Evolutionary conservation across 2,329 filamentous ascomycete genomes (phyloP).

Genomic region (Aschersonia sp.): DNA sequence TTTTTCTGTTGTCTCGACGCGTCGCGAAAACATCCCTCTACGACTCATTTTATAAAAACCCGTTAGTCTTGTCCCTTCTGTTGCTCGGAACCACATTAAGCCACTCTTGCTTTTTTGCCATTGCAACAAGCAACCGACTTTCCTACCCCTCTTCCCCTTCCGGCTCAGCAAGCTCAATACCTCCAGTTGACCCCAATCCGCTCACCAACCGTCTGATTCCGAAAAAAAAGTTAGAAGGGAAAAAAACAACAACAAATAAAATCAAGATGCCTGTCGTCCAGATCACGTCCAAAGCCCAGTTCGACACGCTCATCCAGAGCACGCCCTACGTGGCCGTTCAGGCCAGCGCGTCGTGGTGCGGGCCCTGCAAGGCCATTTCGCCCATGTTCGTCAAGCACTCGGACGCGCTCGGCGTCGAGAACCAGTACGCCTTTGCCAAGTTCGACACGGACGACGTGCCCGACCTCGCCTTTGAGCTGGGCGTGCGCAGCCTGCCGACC

Average conservation of each 20-base stretch:
- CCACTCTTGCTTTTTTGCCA: no score
- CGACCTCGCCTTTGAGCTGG: slow-evolving; percentile 33
- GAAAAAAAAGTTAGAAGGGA: no score
- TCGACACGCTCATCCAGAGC: slow-evolving; percentile 30
- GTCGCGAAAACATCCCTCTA: no score
- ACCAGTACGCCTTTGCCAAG: slow-evolving; percentile 38
- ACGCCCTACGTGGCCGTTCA: slow-evolving; percentile 39
- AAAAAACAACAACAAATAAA: background rate
- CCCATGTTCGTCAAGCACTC: slow-evolving; percentile 38
- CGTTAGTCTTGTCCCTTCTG: no score
- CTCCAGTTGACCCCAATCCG: no score
- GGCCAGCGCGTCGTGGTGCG: slow-evolving; percentile 46
- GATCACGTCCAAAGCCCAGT: slow-evolving; percentile 28
- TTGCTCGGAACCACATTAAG: no score
- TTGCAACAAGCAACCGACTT: no score
- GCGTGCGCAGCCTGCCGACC: slow-evolving; percentile 41
- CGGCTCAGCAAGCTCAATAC: no score
- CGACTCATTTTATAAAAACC: no score
- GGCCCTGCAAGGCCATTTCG: slow-evolving; percentile 44
- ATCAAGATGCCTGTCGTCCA: slow-evolving; percentile 18
- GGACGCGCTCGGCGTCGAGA: slow-evolving; percentile 17
- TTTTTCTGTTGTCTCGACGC: no score
- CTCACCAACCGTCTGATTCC: no score
- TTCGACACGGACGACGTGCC: slow-evolving; percentile 42
- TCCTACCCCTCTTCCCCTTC: no score